Conservation (phyloP, 2,329 filamentous ascomycete genomes). For the Talaromyces funiculosus region DNA sequence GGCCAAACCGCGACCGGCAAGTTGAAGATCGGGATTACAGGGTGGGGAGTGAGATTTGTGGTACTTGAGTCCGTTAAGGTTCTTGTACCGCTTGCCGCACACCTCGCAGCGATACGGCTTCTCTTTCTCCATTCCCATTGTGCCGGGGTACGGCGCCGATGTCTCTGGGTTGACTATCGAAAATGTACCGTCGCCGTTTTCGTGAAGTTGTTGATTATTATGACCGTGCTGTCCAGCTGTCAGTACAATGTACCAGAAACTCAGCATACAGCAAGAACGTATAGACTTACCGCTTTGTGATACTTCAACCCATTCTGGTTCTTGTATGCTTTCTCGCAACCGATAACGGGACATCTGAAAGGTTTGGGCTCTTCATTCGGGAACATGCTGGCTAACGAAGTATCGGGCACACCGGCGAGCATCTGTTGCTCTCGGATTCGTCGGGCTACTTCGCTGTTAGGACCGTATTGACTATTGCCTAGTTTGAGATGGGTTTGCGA, state of each 20-base stretch:
- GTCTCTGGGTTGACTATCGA: constrained; percentile 98
- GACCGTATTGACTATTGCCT: constrained; percentile 67
- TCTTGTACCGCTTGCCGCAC: constrained; percentile 98
- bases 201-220: constrained; percentile 91
- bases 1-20: constrained; percentile 39
- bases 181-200: constrained; percentile 94
- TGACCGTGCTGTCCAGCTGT: constrained; percentile 65
- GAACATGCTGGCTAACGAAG: constrained; percentile 34
- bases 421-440: constrained; percentile 60
- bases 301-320: constrained; percentile 99
- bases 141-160: constrained; percentile 87
- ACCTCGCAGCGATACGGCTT: constrained; percentile 97
- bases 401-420: constrained; percentile 50
- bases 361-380: constrained; percentile 90
- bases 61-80: constrained; percentile 96
- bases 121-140: constrained; percentile 99
- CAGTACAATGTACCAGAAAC: constrained; percentile 17
- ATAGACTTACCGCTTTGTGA: constrained; percentile 57
- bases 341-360: constrained; percentile 95
- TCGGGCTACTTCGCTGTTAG: constrained; percentile 68
- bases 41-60: constrained; percentile 78
- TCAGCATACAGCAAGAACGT: neutral
- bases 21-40: constrained; percentile 76
- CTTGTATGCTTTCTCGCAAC: constrained; percentile 98
- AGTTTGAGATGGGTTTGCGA: constrained; percentile 68